phyloP scores from a whole-genome alignment of 805 yeast genomes.

The Yarrowia sp. region DNA sequence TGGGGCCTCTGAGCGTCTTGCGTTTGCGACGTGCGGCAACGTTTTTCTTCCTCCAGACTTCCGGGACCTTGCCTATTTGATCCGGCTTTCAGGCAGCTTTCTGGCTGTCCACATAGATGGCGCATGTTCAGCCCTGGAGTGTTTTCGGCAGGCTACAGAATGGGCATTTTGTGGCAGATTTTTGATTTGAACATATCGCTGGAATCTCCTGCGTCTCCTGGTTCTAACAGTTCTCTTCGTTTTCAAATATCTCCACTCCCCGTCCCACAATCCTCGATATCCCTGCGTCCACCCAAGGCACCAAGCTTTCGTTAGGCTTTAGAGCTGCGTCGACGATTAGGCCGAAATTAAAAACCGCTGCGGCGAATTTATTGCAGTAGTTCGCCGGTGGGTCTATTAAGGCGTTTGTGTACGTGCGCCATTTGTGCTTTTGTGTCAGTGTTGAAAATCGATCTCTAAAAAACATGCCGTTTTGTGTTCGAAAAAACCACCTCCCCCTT shows the following conservation, averaged over 20 bases:
- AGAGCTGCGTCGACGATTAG: background rate
- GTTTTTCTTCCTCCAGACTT: no score
- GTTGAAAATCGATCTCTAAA: no score
- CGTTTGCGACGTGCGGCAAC: no score
- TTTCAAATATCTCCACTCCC: background rate
- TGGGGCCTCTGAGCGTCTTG: background rate
- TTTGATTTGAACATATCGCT: background rate
- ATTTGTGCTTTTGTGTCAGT: no score
- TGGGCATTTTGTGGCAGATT: no score
- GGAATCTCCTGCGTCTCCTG: background rate
- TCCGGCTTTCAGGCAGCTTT: background rate
- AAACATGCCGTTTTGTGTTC: no score
- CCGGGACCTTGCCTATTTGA: background rate
- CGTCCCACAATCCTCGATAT: no score
- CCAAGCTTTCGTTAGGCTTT: background rate
- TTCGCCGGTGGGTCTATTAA: background rate
- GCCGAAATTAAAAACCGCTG: conserved; percentile 11
- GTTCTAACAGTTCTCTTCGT: background rate
- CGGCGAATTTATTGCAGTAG: background rate
- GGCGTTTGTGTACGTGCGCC: background rate
- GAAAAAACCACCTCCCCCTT: no score
- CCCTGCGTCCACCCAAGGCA: background rate
- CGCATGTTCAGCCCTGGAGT: background rate
- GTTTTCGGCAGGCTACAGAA: no score
- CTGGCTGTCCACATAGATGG: background rate